These are phyloP conservation scores for Talaromyces sp. DNA, from an alignment of 2,329 filamentous ascomycete genomes.

Conservation along the genomic window DNA sequence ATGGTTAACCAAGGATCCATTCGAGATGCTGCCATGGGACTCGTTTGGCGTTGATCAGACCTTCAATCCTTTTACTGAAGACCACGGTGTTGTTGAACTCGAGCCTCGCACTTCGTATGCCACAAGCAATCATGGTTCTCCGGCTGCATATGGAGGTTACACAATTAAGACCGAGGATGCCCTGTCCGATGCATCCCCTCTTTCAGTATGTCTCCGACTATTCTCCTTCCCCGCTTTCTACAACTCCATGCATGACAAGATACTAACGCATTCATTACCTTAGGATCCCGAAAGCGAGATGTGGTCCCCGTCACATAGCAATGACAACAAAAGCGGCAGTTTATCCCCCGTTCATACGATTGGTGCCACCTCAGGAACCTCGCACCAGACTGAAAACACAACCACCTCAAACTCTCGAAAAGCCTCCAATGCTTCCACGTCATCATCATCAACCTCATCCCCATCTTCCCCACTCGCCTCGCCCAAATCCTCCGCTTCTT, in stretches of 20 bases:
- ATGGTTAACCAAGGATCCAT: slow-evolving; percentile 12
- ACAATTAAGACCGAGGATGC: slow-evolving; percentile 13
- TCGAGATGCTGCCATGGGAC: slow-evolving; percentile 13
- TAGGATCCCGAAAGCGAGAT: slow-evolving; percentile 14
- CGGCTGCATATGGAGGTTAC: slow-evolving; percentile 13
- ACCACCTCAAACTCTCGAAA: slow-evolving; percentile 1
- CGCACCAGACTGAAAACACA: background rate
- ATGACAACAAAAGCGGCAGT: slow-evolving; percentile 10
- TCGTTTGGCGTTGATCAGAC: slow-evolving; percentile 5
- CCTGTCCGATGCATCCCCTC: slow-evolving; percentile 11
- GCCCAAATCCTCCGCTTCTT: slow-evolving; percentile 1
- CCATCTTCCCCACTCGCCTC: slow-evolving; percentile 6
- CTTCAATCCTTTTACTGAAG: slow-evolving; percentile 9
- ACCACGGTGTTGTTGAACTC: slow-evolving; percentile 2
- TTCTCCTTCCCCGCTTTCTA: background rate
- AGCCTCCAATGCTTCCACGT: slow-evolving; percentile 8
- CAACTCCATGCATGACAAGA: background rate
- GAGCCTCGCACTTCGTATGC: slow-evolving; percentile 9
- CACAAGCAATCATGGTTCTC: slow-evolving; percentile 1
- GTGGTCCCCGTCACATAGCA: slow-evolving; percentile 11
- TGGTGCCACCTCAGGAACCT: background rate
- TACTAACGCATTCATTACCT: background rate
- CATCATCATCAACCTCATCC: slow-evolving; percentile 5
- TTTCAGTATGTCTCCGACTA: slow-evolving; percentile 8
- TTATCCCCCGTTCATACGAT: slow-evolving; percentile 5